Conservation (phyloP, 148 eudicot genomes). For the Nyssa sinensis region DNA sequence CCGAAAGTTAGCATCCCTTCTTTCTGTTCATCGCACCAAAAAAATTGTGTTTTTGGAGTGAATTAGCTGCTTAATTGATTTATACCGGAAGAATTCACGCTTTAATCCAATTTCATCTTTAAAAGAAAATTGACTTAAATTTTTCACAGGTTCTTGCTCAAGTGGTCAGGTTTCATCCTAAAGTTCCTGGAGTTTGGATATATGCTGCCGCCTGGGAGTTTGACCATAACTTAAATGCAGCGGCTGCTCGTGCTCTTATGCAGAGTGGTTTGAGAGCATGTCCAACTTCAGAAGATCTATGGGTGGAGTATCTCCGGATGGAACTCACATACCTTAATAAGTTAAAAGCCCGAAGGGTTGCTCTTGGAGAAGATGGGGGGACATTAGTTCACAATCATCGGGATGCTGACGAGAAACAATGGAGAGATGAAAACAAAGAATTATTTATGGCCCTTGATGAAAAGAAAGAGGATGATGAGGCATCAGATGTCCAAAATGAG, state of each 20-base stretch:
- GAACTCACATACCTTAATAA: conserved; percentile 93
- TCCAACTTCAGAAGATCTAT: conserved; percentile 85
- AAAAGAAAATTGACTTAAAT: no score
- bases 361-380: conserved; percentile 71
- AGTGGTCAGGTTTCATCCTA: conserved; percentile 78
- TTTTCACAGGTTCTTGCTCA: conserved; percentile 66
- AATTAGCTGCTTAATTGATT: neutral
- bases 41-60: neutral
- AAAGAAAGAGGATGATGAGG: conserved; percentile 36
- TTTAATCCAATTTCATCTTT: no score
- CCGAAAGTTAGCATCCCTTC: no score
- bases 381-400: conserved; percentile 38
- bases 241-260: conserved; percentile 80
- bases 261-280: conserved; percentile 82
- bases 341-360: conserved; percentile 71
- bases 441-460: conserved; percentile 64
- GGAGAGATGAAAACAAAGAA: conserved; percentile 82
- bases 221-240: conserved; percentile 71
- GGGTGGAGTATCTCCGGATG: conserved; percentile 92
- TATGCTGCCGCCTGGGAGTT: conserved; percentile 97
- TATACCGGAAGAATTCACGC: no score
- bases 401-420: conserved; percentile 48
- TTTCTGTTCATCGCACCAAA: neutral
- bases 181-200: conserved; percentile 88
- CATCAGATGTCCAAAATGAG: conserved; percentile 31